Evolutionary conservation across 176 grass and related monocot genomes (phyloP), one percentile per base, ranked within the genome.

Genomic region (Aegilops sharonensis): DNA sequence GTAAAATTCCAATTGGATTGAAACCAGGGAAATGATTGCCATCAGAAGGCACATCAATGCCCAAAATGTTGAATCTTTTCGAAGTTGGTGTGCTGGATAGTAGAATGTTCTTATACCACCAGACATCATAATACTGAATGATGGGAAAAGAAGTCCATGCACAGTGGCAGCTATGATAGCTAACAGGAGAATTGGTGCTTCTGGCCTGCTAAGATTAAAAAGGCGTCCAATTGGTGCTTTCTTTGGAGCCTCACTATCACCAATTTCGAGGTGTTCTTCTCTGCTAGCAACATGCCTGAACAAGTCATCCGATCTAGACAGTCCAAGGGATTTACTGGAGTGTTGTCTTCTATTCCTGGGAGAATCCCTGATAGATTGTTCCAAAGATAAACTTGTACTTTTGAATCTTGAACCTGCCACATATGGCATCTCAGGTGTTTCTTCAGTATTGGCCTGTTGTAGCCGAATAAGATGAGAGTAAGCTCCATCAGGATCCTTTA

Each of bases 1-100:
- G 78, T 90, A 93, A 48, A 54, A 93, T 77, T 98, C 84, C 17
- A 92, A 4, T 23, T 89, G 91, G 37, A 95, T 75, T 9, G 85
- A 77, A 59, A 89, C n/a, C 29, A 95, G 48, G 40, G 91, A 4
- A 80, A 79, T 40, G 34, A 92, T 43, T 25, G 85, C 95, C 64
- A 90, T 63, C 14, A 92, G 5, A 62, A 92, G 50, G 40, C 76
- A 98, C 72, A 88, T 81, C 72, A 95, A 78, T 42, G 89, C 79
- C 93, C 89, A 98, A 68, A 98, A 91, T 11, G 56, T 93, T 23
- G 95, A 86, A 85, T 95, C 89, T 42, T 87, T 98, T 71, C 23
- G 77, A n/a, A 95, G 91, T 64, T 81, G 30, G 43, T 89, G 27
- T 72, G 89, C 76, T 68, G 89, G 81, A 74, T 93, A 82, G 68